Percentiles rank a stretch among this genome's conserved stretches.
These are phyloP conservation scores for Alternaria metachromatica DNA, from an alignment of 2,329 filamentous ascomycete genomes.

Conservation along the genomic window DNA sequence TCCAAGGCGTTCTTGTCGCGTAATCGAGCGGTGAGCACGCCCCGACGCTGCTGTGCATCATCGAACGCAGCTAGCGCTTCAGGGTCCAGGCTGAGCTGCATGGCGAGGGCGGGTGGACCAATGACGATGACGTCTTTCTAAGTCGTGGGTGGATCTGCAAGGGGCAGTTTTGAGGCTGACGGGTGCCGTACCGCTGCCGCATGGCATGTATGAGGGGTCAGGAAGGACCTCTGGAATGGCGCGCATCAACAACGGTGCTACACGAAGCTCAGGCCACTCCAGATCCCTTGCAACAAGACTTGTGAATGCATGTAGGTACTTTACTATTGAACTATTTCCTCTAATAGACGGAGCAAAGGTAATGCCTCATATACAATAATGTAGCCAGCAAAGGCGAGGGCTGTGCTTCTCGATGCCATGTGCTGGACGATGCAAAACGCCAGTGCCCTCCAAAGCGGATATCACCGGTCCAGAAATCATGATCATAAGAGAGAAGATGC, in stretches of 20 bases:
- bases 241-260: not conserved
- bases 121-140: constrained; percentile 27
- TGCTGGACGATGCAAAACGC: constrained; percentile 11
- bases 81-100: constrained; percentile 36
- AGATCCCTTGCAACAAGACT: not conserved
- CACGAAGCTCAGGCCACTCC: not conserved
- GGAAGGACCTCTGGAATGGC: not conserved
- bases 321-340: not conserved
- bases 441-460: not conserved
- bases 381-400: not conserved
- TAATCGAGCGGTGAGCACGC: constrained; percentile 34
- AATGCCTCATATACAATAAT: not conserved
- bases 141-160: constrained; percentile 18
- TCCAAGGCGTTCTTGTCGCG: constrained; percentile 19
- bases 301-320: not conserved
- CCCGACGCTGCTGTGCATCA: constrained; percentile 8
- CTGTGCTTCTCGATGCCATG: constrained; percentile 11
- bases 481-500: not conserved
- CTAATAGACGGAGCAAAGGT: not conserved
- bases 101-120: constrained; percentile 25
- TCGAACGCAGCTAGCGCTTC: constrained; percentile 20
- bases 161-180: constrained; percentile 12
- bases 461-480: constrained; percentile 10
- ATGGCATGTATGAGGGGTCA: not conserved
- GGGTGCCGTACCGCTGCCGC: constrained; percentile 9